Evolutionary conservation across 306 rosid genomes (phyloP).

Genomic region (Carpinus viminea): DNA sequence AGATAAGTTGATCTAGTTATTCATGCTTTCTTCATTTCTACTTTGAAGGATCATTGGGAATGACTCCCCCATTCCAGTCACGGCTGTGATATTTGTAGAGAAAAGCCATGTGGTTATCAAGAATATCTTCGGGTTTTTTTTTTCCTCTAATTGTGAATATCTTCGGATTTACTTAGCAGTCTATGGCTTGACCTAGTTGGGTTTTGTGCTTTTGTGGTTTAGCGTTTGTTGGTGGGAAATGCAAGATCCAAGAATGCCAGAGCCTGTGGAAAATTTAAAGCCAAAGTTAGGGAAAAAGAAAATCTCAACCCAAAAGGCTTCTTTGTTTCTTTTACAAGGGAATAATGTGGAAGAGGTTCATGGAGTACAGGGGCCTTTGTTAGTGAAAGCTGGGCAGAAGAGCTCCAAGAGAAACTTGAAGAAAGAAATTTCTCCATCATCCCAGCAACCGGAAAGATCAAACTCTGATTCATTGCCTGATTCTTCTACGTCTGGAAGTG

Average conservation of each 20-base stretch:
- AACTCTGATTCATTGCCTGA: slow-evolving; percentile 86
- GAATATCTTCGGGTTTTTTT: not conserved
- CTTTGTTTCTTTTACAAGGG: slow-evolving; percentile 47
- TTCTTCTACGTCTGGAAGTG: slow-evolving; percentile 66
- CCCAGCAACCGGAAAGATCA: slow-evolving; percentile 71
- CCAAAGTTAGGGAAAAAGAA: slow-evolving; percentile 65
- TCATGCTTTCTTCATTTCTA: not conserved
- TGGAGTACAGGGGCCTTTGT: slow-evolving; percentile 36
- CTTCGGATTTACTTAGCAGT: not conserved
- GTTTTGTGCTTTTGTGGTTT: not conserved
- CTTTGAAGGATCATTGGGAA: not conserved
- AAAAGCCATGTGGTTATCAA: not conserved
- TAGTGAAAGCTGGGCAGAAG: slow-evolving; percentile 53
- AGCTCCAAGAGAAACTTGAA: slow-evolving; percentile 52
- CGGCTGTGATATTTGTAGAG: too few species aligned
- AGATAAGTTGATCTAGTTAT: not conserved
- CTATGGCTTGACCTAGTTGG: too few species aligned
- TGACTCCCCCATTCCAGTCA: not conserved
- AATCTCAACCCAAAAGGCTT: slow-evolving; percentile 39
- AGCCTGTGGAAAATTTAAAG: slow-evolving; percentile 50
- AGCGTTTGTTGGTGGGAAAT: slow-evolving; percentile 35
- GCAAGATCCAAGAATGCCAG: slow-evolving; percentile 63
- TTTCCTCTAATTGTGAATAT: not conserved
- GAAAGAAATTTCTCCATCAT: slow-evolving; percentile 54
- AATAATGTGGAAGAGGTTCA: slow-evolving; percentile 38